Percentiles rank a stretch among this genome's conserved stretches.
Evolutionary conservation across 2,329 filamentous ascomycete genomes (phyloP).

Genomic region (Sporothrix euskadiensis): DNA sequence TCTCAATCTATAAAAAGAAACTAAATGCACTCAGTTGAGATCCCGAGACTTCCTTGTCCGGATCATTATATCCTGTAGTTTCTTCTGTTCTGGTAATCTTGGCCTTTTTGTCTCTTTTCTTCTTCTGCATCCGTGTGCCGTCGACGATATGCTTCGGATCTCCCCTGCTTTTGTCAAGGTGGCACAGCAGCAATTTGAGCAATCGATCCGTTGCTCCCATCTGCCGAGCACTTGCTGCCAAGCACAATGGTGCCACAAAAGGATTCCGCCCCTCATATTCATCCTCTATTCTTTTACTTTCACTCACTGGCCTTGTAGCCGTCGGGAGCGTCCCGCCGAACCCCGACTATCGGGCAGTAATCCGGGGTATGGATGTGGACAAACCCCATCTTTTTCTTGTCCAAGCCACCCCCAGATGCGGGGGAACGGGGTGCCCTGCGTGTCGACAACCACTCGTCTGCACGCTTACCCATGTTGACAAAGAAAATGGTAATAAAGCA

Average conservation of each 20-base stretch:
- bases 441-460: neutral
- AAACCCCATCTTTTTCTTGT: neutral
- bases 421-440: neutral
- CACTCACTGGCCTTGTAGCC: neutral
- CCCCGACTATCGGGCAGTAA: neutral
- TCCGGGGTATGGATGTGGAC: neutral
- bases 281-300: too few species aligned
- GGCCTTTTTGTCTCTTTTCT: neutral
- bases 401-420: conserved; percentile 10
- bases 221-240: neutral
- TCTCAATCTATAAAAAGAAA: too few species aligned
- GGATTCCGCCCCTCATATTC: neutral
- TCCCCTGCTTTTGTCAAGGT: neutral
- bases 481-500: conserved; percentile 7
- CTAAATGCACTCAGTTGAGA: too few species aligned
- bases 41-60: neutral
- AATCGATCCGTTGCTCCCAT: neutral
- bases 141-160: neutral
- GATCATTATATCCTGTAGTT: neutral
- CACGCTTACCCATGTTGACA: neutral
- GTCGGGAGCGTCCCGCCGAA: conserved; percentile 27
- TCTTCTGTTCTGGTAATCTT: neutral
- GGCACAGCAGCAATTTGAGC: neutral
- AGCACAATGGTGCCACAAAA: neutral
- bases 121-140: neutral